These are phyloP conservation scores for Somion occarium DNA, from an alignment of 1,284 basidiomycete species.

Conservation along the genomic window DNA sequence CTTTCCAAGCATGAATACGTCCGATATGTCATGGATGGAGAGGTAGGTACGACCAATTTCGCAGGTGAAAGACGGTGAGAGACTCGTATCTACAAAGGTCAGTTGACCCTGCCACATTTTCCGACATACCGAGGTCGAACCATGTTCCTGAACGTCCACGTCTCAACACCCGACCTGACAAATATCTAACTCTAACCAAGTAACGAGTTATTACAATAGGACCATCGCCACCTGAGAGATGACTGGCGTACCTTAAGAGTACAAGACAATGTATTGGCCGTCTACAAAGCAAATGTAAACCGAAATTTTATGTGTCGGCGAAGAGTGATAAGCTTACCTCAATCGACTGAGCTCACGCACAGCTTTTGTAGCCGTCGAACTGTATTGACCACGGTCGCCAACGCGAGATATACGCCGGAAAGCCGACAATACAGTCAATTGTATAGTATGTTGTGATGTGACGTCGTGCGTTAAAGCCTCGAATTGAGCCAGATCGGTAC, in stretches of 20 bases:
- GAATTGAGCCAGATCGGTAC: no score
- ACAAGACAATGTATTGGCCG: no score
- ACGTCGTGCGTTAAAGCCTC: no score
- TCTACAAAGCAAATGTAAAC: no score
- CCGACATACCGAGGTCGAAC: neutral
- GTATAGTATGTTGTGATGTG: neutral
- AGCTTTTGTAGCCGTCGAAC: neutral
- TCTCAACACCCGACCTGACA: no score
- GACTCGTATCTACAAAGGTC: conserved; percentile 4
- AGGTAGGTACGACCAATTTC: neutral
- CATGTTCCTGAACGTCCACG: neutral
- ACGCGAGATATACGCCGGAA: neutral
- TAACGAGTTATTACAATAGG: no score
- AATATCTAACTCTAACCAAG: no score
- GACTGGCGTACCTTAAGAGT: no score
- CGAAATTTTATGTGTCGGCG: neutral
- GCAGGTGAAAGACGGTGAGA: neutral
- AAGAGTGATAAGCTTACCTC: neutral
- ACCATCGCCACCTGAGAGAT: no score
- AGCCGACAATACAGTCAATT: neutral
- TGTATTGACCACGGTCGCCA: neutral
- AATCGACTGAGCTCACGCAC: neutral
- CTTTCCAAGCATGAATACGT: neutral
- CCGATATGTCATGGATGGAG: neutral
- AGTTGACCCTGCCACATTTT: conserved; percentile 1